Conservation (phyloP, 805 yeast species). For the Pichia cabralensis region DNA sequence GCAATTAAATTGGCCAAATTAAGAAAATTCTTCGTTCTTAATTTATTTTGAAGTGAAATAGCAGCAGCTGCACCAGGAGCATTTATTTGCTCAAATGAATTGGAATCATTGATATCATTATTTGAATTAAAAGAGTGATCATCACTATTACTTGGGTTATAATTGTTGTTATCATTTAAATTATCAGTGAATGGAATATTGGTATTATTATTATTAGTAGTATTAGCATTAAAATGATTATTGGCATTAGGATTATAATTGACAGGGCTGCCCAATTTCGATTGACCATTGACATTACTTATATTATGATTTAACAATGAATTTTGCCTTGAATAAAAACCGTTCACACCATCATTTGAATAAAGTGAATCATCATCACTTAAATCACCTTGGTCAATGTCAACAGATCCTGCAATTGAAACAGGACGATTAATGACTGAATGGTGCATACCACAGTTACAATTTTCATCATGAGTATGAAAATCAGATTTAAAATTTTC, state of each 20-base stretch:
- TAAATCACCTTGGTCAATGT: conserved; percentile 34
- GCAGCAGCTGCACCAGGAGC: conserved; percentile 75
- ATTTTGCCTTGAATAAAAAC: conserved; percentile 7
- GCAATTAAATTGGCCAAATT: conserved; percentile 54
- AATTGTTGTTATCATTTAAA: too few relatives aligned
- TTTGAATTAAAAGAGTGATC: not conserved
- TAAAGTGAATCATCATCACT: conserved; percentile 34
- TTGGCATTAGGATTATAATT: not conserved
- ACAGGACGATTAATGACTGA: conserved; percentile 55
- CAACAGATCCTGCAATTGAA: conserved; percentile 53
- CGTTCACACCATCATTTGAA: conserved; percentile 1
- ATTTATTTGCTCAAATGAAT: conserved; percentile 51
- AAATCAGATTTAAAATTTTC: conserved; percentile 19
- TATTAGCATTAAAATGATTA: not conserved
- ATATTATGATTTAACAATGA: conserved; percentile 1
- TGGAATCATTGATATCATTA: conserved; percentile 9
- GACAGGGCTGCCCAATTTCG: too few relatives aligned
- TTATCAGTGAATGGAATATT: not conserved
- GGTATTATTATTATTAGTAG: not conserved
- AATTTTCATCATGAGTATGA: conserved; percentile 40
- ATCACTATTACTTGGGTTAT: not conserved
- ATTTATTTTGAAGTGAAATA: conserved; percentile 39
- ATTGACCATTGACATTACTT: not conserved
- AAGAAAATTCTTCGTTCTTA: conserved; percentile 33
- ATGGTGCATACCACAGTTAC: conserved; percentile 45